Base-by-base conservation (phyloP, 495 filamentous ascomycete species). In the Oidiodendron maius region DNA sequence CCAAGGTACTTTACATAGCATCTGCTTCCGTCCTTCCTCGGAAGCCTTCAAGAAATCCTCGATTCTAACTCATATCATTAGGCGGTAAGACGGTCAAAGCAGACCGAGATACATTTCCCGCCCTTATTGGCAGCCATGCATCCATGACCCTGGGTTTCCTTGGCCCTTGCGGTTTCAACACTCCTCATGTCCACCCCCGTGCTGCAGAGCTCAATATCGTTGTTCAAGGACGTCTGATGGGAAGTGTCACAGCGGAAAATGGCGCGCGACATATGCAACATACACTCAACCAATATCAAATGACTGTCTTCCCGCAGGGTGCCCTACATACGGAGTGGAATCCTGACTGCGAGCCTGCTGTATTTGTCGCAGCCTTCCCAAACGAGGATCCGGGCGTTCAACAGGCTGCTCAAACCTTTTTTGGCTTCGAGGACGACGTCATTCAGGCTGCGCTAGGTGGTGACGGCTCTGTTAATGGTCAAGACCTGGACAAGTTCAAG, bases 311-410 rank as follows among this genome's bases (percentile, higher is more conserved):
- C 59, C 73, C 66, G 41, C 57, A 62, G 58, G 77, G 75, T 18
- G 55, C 59, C 12, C 62, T 81, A 36, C 77, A 81, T 60, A 68
- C 66, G 32, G 68, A 81, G 60, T 70, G 68, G 55, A 81, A 81
- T 63, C 65, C 66, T 0, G 65, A 61, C 21, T 81, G 76, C 61
- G 65, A 70, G 13, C 49, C 64, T 41, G 70, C 70, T 2, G 55
- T 65, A 0, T 78, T 78, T 56, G 64, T 77, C 20, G 72, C 73
- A 6, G 65, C 63, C 2, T 68, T 81, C 36, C 63, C 62, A 41
- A 61, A 40, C 56, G 70, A 77, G 26, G 77, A 81, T 59, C 64
- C 66, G 12, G 76, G 77, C 28, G 63, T 65, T 30, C 64, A 57
- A 52, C 64, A 67, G 45, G 61, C 69, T 15, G 72, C 73, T 42